Percentiles rank a stretch among this genome's conserved stretches.
These are phyloP conservation scores for Penicillium paradoxum DNA, from an alignment of 495 filamentous ascomycete species.

Conservation along the genomic window DNA sequence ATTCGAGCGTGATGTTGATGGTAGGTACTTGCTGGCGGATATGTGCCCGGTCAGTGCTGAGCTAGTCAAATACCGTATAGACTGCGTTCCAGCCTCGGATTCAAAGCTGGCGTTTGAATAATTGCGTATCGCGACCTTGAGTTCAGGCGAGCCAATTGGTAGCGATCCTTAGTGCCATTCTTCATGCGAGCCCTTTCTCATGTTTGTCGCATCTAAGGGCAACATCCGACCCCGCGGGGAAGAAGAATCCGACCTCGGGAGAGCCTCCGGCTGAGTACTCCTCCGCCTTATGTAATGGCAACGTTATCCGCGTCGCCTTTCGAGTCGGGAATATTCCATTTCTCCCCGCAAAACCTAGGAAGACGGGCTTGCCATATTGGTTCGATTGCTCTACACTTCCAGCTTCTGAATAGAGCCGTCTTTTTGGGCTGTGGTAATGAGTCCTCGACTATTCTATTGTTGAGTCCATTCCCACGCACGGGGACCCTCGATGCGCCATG, in stretches of 20 bases:
- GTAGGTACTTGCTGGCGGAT: constrained; percentile 17
- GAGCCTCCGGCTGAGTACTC: constrained; percentile 20
- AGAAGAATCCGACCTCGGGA: constrained; percentile 14
- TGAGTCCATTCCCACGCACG: constrained; percentile 1
- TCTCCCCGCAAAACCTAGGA: constrained; percentile 16
- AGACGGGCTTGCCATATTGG: constrained; percentile 1
- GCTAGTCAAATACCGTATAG: constrained; percentile 17
- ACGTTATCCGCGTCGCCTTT: background rate
- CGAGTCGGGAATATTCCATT: background rate
- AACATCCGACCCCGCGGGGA: constrained; percentile 25
- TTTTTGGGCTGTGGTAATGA: constrained; percentile 9
- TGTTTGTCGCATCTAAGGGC: constrained; percentile 1
- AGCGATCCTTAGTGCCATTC: background rate
- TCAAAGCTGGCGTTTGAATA: background rate
- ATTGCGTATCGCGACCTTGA: background rate
- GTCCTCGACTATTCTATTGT: constrained; percentile 7
- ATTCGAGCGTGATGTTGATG: background rate
- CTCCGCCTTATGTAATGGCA: constrained; percentile 13
- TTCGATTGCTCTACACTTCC: background rate
- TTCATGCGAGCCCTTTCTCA: background rate
- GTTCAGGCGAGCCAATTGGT: background rate
- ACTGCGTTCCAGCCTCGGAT: background rate
- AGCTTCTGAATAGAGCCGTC: too few species aligned
- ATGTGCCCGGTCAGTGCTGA: constrained; percentile 16
- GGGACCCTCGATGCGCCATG: constrained; percentile 20